These are phyloP conservation scores for Gaultheria prostrata DNA, from an alignment of 148 eudicot species.

Conservation along the genomic window DNA sequence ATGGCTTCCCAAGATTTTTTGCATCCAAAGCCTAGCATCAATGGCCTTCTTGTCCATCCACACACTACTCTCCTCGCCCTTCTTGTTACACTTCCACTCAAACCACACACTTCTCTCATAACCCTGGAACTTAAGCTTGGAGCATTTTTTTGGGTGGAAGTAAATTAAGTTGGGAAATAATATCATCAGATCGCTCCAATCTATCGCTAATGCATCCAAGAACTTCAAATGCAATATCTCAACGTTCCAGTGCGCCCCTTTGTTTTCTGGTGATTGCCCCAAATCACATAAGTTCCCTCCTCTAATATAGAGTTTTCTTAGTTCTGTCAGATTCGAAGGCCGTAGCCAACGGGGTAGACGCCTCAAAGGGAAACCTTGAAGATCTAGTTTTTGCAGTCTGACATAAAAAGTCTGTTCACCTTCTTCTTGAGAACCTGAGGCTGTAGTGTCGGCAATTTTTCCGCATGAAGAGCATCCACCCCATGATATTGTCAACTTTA, in stretches of 20 bases:
- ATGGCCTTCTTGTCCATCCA: constrained; percentile 17
- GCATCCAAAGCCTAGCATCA: too few species aligned
- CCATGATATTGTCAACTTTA: constrained; percentile 29
- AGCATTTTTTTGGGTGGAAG: constrained; percentile 28
- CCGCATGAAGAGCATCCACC: too few species aligned
- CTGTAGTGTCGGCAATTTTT: too few species aligned
- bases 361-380: too few species aligned
- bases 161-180: constrained; percentile 1
- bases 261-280: constrained; percentile 4
- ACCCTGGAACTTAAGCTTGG: constrained; percentile 23
- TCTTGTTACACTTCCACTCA: too few species aligned
- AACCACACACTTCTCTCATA: too few species aligned
- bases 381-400: constrained; percentile 5
- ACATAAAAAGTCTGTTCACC: constrained; percentile 9
- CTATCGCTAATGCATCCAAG: background rate
- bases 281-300: constrained; percentile 31
- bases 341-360: too few species aligned
- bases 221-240: background rate
- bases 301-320: too few species aligned
- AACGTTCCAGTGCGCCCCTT: constrained; percentile 23
- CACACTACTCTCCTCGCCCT: constrained; percentile 26
- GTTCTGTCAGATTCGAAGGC: too few species aligned
- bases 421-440: constrained; percentile 1
- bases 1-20: too few species aligned
- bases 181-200: background rate